Conservation (phyloP, 805 yeast genomes). For the Candida tammaniensis region DNA sequence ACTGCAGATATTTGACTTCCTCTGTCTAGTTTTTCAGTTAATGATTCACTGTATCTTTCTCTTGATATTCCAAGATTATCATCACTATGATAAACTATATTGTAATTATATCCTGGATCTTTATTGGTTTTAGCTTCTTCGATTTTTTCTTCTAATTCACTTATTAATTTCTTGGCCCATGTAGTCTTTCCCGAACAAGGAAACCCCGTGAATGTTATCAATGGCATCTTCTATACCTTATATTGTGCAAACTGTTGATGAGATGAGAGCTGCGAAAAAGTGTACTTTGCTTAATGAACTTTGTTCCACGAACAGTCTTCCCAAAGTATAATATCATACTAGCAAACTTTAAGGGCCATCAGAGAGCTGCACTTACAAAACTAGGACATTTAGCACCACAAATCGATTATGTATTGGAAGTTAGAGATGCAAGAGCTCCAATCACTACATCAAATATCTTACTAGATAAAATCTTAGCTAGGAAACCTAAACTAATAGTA, state of each 20-base stretch:
- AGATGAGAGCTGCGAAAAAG: too few species aligned
- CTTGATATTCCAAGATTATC: slow-evolving; percentile 72
- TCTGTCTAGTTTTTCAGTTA: slow-evolving; percentile 75
- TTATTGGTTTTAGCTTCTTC: slow-evolving; percentile 30
- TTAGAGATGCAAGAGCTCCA: slow-evolving; percentile 90
- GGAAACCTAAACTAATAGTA: slow-evolving; percentile 56
- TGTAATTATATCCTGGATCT: slow-evolving; percentile 53
- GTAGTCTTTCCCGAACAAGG: slow-evolving; percentile 85
- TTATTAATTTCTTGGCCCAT: slow-evolving; percentile 57
- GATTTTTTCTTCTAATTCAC: slow-evolving; percentile 47
- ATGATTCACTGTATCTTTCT: slow-evolving; percentile 65
- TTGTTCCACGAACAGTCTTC: slow-evolving; percentile 68
- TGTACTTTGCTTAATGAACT: slow-evolving; percentile 42
- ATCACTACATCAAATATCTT: slow-evolving; percentile 75
- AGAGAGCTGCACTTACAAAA: slow-evolving; percentile 68
- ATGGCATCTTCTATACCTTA: slow-evolving; percentile 58
- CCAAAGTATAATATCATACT: slow-evolving; percentile 69
- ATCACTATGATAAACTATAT: slow-evolving; percentile 72
- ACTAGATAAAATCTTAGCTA: slow-evolving; percentile 62
- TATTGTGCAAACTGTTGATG: neutral
- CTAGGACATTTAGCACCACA: slow-evolving; percentile 73
- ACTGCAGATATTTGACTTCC: slow-evolving; percentile 88
- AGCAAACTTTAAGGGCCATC: slow-evolving; percentile 90
- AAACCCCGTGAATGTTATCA: slow-evolving; percentile 76
- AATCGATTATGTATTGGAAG: slow-evolving; percentile 76